Base-by-base conservation (phyloP, 2,329 filamentous ascomycete genomes). In the Cladosporium sp. region DNA sequence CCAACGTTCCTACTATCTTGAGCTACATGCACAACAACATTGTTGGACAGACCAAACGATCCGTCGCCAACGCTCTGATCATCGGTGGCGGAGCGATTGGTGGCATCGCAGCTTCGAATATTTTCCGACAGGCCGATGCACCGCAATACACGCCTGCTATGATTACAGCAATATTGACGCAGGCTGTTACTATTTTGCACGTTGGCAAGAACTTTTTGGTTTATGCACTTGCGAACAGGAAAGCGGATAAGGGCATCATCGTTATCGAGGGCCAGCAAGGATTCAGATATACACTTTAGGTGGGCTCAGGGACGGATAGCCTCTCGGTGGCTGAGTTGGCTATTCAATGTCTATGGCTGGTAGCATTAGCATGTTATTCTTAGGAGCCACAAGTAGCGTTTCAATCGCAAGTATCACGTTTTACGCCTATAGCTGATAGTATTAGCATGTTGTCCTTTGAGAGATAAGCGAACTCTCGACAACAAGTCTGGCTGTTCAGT, bases 81-180 rank as follows among this genome's bases (percentile, higher is more conserved):
- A 87, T 94, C 3, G 88, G 86, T 1, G 84, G 89, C 60, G 89
- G 89, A 15, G 89, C 88, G 2, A 76, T 93, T 17, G 89, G 90
- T 22, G 89, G 90, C 36, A 93, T 93, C 63, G 83, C 84, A 0
- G 89, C 89, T 28, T 84, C 83, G 65, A 77, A 90, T 58, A 86
- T 93, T 8, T 94, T 93, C 75, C 80, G 86, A 64, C 67, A 70
- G 7, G 72, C 76, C 58, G 75, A 78, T 57, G 82, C 80, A 0
- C 88, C 87, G 1, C 75, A 84, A 34, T 90, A 84, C 65, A 77
- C 86, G 51, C 75, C 89, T 0, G 88, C 64, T 3, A 61, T 66
- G 59, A 59, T 60, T 5, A 59, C 62, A 5, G 63, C 62, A 3
- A 66, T 63, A 4, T 59, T 54, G n/a, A 66, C 63, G 36, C 62